Conservation (phyloP, 306 rosid species). For the Ormosia emarginata region DNA sequence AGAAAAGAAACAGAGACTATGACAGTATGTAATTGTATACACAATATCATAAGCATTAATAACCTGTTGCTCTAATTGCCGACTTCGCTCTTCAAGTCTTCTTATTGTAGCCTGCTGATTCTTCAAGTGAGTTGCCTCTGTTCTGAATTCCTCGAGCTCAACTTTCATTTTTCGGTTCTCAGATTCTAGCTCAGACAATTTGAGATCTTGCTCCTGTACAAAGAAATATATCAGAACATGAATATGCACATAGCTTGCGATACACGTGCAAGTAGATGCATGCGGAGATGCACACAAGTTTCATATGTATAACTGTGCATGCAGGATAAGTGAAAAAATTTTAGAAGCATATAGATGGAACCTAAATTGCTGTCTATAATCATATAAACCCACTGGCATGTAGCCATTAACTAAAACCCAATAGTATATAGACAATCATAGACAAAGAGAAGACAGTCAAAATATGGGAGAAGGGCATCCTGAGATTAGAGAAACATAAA, state of each 20-base stretch:
- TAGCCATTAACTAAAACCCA: neutral
- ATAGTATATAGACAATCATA: neutral
- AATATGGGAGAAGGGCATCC: neutral
- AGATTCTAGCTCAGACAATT: slow-evolving; percentile 81
- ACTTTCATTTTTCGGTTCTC: slow-evolving; percentile 97
- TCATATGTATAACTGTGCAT: neutral
- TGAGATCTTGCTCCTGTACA: slow-evolving; percentile 83
- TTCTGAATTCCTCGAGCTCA: slow-evolving; percentile 95
- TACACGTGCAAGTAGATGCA: neutral
- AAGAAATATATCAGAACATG: slow-evolving; percentile 20
- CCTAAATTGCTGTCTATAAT: slow-evolving; percentile 8
- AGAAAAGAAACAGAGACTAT: neutral
- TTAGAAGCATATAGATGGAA: neutral
- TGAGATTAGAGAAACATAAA: neutral
- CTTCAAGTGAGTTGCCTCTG: slow-evolving; percentile 94
- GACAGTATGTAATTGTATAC: neutral
- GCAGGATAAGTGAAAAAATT: neutral
- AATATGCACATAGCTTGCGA: slow-evolving; percentile 10
- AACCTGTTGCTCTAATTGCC: slow-evolving; percentile 96
- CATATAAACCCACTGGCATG: neutral
- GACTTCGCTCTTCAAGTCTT: slow-evolving; percentile 89
- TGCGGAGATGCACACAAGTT: slow-evolving; percentile 9
- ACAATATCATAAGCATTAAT: slow-evolving; percentile 17
- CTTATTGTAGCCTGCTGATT: slow-evolving; percentile 98
- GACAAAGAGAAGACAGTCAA: neutral